Evolutionary conservation across 805 yeast species (phyloP).

Genomic region (Wickerhamomyces rabaulensis): DNA sequence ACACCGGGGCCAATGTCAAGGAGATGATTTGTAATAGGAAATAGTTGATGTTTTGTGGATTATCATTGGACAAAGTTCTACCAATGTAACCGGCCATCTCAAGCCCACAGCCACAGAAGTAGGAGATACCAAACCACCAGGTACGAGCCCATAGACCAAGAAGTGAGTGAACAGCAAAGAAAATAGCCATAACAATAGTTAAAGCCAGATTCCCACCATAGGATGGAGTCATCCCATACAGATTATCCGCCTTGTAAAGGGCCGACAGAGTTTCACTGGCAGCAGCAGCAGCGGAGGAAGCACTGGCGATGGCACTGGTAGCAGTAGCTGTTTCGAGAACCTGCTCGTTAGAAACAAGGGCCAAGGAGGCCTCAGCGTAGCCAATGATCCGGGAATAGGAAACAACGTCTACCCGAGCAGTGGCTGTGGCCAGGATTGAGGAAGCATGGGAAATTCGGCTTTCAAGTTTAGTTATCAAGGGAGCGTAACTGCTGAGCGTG

Average conservation of each 20-base stretch:
- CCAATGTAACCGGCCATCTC: slow-evolving; percentile 70
- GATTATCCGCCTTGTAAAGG: slow-evolving; percentile 6
- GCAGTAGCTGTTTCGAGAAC: slow-evolving; percentile 12
- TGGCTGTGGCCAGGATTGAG: slow-evolving; percentile 15
- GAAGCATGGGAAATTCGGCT: slow-evolving; percentile 11
- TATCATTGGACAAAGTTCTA: slow-evolving; percentile 41
- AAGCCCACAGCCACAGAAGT: slow-evolving; percentile 48
- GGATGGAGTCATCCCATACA: slow-evolving; percentile 44
- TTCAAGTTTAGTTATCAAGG: slow-evolving; percentile 14
- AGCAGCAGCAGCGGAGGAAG: slow-evolving; percentile 5
- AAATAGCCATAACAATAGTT: slow-evolving; percentile 47
- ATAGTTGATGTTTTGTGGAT: slow-evolving; percentile 30
- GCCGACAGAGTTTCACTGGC: slow-evolving; percentile 7
- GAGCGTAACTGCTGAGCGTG: slow-evolving; percentile 1
- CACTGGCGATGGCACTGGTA: slow-evolving; percentile 6
- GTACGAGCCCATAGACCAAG: slow-evolving; percentile 44
- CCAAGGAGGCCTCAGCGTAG: slow-evolving; percentile 16
- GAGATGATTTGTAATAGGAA: slow-evolving; percentile 63
- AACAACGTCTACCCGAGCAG: slow-evolving; percentile 5
- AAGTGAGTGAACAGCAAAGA: slow-evolving; percentile 36
- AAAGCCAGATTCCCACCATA: slow-evolving; percentile 55
- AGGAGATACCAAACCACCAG: slow-evolving; percentile 61
- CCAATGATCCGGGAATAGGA: slow-evolving; percentile 15
- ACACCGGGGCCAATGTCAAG: slow-evolving; percentile 70
- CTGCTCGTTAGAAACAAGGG: slow-evolving; percentile 10